Evolutionary conservation across 352 stramenopile genomes (phyloP).

Genomic region (Phytophthora hybrid): DNA sequence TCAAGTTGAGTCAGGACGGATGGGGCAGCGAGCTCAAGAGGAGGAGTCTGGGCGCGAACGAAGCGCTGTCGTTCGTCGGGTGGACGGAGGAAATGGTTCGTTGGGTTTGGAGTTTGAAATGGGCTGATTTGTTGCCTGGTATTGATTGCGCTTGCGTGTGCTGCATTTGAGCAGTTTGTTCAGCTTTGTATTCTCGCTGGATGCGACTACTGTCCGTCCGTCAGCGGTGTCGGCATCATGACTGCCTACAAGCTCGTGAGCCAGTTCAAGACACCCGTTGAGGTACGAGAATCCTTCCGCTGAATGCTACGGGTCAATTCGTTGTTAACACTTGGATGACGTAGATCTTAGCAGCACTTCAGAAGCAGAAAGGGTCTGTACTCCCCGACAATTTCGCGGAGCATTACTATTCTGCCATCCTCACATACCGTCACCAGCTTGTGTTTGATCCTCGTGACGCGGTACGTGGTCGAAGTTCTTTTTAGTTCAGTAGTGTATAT

Average conservation of each 20-base stretch:
- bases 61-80: conserved; percentile 82
- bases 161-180: conserved; percentile 61
- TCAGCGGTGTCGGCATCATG: conserved; percentile 82
- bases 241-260: conserved; percentile 84
- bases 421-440: conserved; percentile 91
- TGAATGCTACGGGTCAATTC: neutral
- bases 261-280: conserved; percentile 48
- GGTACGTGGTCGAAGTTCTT: conserved; percentile 32
- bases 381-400: conserved; percentile 53
- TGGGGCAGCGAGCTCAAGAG: conserved; percentile 90
- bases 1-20: conserved; percentile 93
- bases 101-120: neutral
- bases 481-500: conserved; percentile 12
- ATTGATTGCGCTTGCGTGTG: conserved; percentile 1
- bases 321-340: neutral
- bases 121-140: neutral
- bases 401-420: conserved; percentile 69
- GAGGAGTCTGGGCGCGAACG: conserved; percentile 79
- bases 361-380: conserved; percentile 50
- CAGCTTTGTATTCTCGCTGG: conserved; percentile 88
- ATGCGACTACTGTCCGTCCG: conserved; percentile 90
- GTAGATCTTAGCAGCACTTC: conserved; percentile 67
- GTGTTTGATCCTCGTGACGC: conserved; percentile 85
- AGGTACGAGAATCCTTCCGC: conserved; percentile 44
- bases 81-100: conserved; percentile 90